Evolutionary conservation across 345 rosid genomes (phyloP).

Genomic region (Adansonia digitata): DNA sequence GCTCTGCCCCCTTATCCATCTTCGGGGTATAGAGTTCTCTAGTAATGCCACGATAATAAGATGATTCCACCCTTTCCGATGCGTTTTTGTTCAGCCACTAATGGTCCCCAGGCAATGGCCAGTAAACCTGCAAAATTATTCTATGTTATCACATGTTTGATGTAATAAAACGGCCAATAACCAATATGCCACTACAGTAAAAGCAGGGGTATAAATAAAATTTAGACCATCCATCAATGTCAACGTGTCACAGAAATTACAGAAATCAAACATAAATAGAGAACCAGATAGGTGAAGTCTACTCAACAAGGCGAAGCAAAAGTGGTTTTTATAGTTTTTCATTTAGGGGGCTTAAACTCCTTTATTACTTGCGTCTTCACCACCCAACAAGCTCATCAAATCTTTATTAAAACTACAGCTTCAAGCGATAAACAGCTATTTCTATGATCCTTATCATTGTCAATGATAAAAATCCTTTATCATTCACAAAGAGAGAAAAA

Average conservation of each 20-base stretch:
- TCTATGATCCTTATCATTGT: too few species aligned
- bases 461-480: not conserved
- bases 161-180: too few species aligned
- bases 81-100: not conserved
- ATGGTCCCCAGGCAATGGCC: not conserved
- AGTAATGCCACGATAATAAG: not conserved
- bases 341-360: not conserved
- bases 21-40: not conserved
- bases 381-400: too few species aligned
- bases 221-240: not conserved
- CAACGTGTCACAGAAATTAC: not conserved
- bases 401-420: too few species aligned
- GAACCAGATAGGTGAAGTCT: not conserved
- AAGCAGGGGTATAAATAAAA: not conserved
- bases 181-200: not conserved
- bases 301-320: not conserved
- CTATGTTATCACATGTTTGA: not conserved
- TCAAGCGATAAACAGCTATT: too few species aligned
- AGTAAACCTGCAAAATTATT: constrained; percentile 1
- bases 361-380: not conserved
- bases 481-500: not conserved
- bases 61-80: not conserved
- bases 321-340: not conserved
- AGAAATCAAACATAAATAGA: too few species aligned
- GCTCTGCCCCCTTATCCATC: not conserved